Conservation (phyloP, 208 protist species). For the Trypanosoma scelopori region DNA sequence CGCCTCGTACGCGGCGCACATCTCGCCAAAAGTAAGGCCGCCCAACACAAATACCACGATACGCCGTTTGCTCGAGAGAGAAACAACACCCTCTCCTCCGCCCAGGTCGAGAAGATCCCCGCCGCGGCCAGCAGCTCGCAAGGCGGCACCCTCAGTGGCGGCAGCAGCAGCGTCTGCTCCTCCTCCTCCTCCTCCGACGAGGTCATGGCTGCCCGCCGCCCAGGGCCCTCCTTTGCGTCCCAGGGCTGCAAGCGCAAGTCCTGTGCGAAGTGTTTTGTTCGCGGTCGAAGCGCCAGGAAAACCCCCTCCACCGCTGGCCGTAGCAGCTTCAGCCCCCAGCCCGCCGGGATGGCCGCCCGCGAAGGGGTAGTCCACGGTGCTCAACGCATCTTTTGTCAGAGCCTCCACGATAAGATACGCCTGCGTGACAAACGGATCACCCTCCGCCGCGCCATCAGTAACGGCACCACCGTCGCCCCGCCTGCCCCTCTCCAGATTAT, state of each 20-base stretch:
- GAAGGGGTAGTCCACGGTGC: slow-evolving; percentile 58
- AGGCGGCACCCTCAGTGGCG: no score
- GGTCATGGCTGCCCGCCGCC: not conserved
- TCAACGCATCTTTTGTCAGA: slow-evolving; percentile 44
- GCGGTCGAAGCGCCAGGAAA: not conserved
- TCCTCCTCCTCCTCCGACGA: no score
- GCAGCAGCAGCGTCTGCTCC: no score
- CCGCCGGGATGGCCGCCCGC: slow-evolving; percentile 28
- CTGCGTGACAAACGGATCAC: slow-evolving; percentile 52
- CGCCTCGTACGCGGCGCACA: slow-evolving; percentile 63
- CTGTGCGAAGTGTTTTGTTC: slow-evolving; percentile 18
- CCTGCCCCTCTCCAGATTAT: not conserved
- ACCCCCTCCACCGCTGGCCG: not conserved
- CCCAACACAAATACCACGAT: slow-evolving; percentile 80
- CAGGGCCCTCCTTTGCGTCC: not conserved
- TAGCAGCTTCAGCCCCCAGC: slow-evolving; percentile 10
- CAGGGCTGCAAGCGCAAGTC: slow-evolving; percentile 9
- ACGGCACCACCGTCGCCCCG: not conserved
- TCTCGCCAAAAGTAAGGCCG: slow-evolving; percentile 70
- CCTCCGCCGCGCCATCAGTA: not conserved
- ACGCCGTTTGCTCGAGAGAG: slow-evolving; percentile 41
- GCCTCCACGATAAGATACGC: slow-evolving; percentile 63
- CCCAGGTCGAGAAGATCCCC: not conserved
- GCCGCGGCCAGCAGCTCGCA: no score
- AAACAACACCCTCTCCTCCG: slow-evolving; percentile 31